Evolutionary conservation across 2,329 filamentous ascomycete genomes (phyloP), one percentile per base, ranked within the genome.

Genomic region (Botrytis paeoniae): DNA sequence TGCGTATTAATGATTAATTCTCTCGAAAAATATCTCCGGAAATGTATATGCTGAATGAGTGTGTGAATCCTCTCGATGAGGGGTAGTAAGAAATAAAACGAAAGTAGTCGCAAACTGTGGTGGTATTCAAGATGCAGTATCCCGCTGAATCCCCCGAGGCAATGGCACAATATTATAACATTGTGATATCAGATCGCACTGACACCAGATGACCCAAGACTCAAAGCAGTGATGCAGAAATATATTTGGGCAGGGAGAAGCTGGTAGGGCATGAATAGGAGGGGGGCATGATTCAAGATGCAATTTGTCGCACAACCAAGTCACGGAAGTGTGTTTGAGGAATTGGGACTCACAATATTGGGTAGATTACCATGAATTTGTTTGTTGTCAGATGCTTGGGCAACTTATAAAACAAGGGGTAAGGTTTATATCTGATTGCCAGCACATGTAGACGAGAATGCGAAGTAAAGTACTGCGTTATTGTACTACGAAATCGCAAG

Each of bases 1-100:
- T 79, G 76, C 59, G 70, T 70, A 74, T 78, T 76, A 78, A 77
- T 73, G 41, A 74, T 66, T 59, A 73, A 71, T 54, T 39, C 51
- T 62, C 32, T 60, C 32, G 16, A 70, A 45, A 51, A 25, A 37
- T 57, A 39, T 66, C 32, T 70, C 51, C 59, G 43, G 35, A n/a
- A 25, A 35, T 35, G 37, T 68, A 37, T 45, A 22, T 54, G 48
- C 60, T 37, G 70, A 71, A 69, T 65, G 74, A 74, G 59, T 64
- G 61, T 22, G 63, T 60, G 69, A 20, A 59, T 39, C 29, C 12
- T 60, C 41, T 39, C 39, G 41, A 69, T 57, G n/a, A 43, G 69
- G 20, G 35, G 10, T 51, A 45, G 65, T 39, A 54, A 48, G 32
- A 43, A 45, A 68, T 39, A 57, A 29, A 48, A 37, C 65, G 61